Base-by-base conservation (phyloP, 2,329 filamentous ascomycete species). In the Chaetomiaceae sp. region DNA sequence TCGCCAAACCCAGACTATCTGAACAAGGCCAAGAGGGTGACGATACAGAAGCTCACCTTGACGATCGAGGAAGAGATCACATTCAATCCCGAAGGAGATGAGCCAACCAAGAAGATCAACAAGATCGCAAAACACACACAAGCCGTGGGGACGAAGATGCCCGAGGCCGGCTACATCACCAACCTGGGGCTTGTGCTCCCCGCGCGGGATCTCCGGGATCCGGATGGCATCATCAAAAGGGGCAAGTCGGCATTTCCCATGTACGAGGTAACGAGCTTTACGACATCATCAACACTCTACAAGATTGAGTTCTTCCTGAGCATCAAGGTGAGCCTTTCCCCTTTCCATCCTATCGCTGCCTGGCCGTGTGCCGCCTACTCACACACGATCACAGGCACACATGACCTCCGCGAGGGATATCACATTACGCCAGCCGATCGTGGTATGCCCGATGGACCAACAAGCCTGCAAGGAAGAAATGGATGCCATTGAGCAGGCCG, bases 221-320 rank as follows among this genome's bases (percentile, higher is more conserved):
- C 80, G 17, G 91, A 97, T 47, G 93, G 93, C 21, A 85, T 96
- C 53, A 76, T 97, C 63, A 88, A 89, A 48, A 76, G 91, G 61
- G 87, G 87, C 20, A 93, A 90, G 67, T 79, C 89, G 9, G 87
- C 85, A 21, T 97, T 96, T 68, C 93, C 93, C 6, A 82, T 87
- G 66, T 96, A 96, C 66, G 83, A 87, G 50, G 86, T 96, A 40
- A 84, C 81, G 30, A 92, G 91, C 1, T 99, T 99, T 64, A 96
- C 93, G 1, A 97, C 93, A 0, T 88, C 88, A 7, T 95, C 89
- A 30, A 92, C 86, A 31, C 78, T 99, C 13, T 99, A 99, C 75
- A 97, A 96, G 70, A 96, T 99, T 66, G 92, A 99, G 70, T 99
- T 96, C 66, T 99, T 92, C 67, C 73, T 97, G 48, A 90, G 83